Base-by-base conservation (phyloP, 129 eudicot species). In the Arctium lappa region DNA sequence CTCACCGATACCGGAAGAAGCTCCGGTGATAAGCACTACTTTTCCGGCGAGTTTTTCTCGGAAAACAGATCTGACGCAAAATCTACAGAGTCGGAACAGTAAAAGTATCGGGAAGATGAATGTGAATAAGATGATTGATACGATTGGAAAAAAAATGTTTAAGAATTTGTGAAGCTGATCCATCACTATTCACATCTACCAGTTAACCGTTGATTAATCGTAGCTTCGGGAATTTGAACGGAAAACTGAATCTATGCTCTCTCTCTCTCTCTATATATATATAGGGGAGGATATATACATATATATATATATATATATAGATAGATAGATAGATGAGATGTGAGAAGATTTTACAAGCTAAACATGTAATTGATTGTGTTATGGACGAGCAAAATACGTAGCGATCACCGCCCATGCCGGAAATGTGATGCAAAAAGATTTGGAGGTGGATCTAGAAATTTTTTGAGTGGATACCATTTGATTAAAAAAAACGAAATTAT, bases 1-100 rank as follows among this genome's bases (percentile, higher is more conserved):
- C 89, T 87, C 87, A 0, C 85, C 89, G 60, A 87, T 83, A 10
- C 82, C 87, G 0, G 90, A 79, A 40, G 90, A 87, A 70, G 90
- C 90, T 72, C 87, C 88, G 5, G 90, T 87, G 74, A 87, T 87
- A 11, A 84, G 29, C 8, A 87, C 85, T 9, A 87, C 90, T 65
- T 86, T 86, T 79, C 86, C 89, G 29, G 79, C 75, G 39, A 86
- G 81, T 8, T 86, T 69, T 69, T 86, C 85, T 1, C 1, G 44
- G 11, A n/a, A 53, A 8, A 69, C 9, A 11, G 82, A 83, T 79
- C 60, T 40, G 13, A 74, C 9, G 30, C 78, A 68, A 69, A 63
- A 78, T 68, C 46, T 65, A 44, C 69, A 42, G 32, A 86, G 0
- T 75, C 86, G 83, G 37, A 56, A 80, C 4, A 50, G 11, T 31